A percentile compares a stretch with the other conserved stretches of the same genome.
Evolutionary conservation across 78 protist genomes (phyloP).

Genomic region (Isochrysis galbana): DNA sequence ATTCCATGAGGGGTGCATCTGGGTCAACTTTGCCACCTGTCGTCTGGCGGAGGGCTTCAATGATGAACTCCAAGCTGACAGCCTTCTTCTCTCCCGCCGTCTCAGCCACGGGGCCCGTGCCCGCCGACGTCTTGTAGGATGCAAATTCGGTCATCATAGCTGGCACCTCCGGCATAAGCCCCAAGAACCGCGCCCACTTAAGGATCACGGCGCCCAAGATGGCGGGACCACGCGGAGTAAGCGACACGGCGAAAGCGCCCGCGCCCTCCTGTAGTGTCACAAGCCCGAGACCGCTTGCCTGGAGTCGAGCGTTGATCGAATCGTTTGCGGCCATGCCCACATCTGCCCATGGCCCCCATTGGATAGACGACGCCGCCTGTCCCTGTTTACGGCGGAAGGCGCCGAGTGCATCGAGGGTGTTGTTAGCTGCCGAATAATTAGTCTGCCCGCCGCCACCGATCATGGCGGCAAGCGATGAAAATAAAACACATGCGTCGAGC

Average conservation of each 20-base stretch:
- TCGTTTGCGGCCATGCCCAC: slow-evolving; percentile 39
- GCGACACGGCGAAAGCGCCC: neutral
- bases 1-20: neutral
- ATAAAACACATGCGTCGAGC: slow-evolving; percentile 10
- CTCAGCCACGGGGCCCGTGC: neutral
- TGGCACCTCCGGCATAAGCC: neutral
- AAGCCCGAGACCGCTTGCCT: neutral
- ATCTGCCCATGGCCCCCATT: slow-evolving; percentile 46
- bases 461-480: slow-evolving; percentile 26
- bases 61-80: neutral
- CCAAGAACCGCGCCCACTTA: neutral
- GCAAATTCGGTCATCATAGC: neutral
- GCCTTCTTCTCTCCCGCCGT: neutral
- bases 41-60: neutral
- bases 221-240: neutral
- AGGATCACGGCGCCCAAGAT: neutral
- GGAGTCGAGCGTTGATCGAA: neutral
- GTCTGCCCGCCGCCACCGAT: slow-evolving; percentile 53
- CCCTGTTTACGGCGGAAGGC: neutral
- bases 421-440: slow-evolving; percentile 39
- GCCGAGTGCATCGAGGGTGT: slow-evolving; percentile 32
- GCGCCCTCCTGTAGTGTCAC: neutral
- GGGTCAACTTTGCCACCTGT: neutral
- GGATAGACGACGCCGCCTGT: neutral
- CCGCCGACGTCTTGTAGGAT: neutral